phyloP scores from a whole-genome alignment of 352 stramenopile genomes.

The Phytophthora syringae region DNA sequence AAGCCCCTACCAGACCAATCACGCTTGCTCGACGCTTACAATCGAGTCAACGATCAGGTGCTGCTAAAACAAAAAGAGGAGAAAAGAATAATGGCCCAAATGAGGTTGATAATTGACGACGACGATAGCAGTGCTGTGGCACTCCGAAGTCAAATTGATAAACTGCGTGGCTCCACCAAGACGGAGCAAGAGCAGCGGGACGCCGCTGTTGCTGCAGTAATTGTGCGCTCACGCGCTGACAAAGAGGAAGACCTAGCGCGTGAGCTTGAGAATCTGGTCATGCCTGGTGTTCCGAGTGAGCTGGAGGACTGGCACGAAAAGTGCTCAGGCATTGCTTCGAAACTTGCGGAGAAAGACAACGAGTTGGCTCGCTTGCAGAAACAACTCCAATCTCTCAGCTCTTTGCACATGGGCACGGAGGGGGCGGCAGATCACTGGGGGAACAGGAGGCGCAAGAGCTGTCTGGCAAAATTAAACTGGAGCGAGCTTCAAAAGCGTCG shows the following conservation, averaged over 20 bases:
- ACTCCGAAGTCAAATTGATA: slow-evolving; percentile 29
- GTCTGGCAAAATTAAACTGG: slow-evolving; percentile 23
- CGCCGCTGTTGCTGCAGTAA: slow-evolving; percentile 45
- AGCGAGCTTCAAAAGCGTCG: slow-evolving; percentile 24
- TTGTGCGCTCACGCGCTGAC: background rate
- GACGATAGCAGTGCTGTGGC: slow-evolving; percentile 23
- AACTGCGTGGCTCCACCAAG: slow-evolving; percentile 38
- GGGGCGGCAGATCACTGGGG: background rate
- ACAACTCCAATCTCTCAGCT: slow-evolving; percentile 21
- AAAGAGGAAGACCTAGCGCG: slow-evolving; percentile 4
- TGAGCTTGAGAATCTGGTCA: slow-evolving; percentile 4
- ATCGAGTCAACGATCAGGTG: slow-evolving; percentile 35
- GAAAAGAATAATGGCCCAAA: slow-evolving; percentile 15
- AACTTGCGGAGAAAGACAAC: slow-evolving; percentile 26
- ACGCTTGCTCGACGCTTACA: slow-evolving; percentile 27
- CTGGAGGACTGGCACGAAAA: slow-evolving; percentile 21
- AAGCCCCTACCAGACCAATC: slow-evolving; percentile 2
- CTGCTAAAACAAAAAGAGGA: slow-evolving; percentile 41
- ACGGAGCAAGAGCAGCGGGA: slow-evolving; percentile 30
- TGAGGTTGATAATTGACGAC: slow-evolving; percentile 21
- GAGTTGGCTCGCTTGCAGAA: slow-evolving; percentile 21
- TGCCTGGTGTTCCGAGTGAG: background rate
- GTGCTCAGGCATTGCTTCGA: slow-evolving; percentile 22
- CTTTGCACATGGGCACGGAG: background rate
- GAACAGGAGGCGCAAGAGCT: slow-evolving; percentile 21